Evolutionary conservation across 768 basidiomycete species (phyloP), one percentile per base, ranked within the genome.

Genomic region (Tylopilus vinaceipallidus): DNA sequence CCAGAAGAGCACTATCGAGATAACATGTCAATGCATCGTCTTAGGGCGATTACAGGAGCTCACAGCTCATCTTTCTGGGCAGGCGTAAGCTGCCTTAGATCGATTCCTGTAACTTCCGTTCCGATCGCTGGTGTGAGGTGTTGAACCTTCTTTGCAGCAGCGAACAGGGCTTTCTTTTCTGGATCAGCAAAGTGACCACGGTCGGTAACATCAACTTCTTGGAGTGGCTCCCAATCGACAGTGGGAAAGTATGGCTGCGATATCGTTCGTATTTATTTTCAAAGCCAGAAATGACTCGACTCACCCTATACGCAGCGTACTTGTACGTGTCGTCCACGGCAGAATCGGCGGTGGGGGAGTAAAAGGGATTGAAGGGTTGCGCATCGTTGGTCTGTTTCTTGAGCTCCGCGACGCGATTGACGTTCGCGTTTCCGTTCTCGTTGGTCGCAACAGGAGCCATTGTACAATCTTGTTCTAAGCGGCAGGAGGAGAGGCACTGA

Each of bases 21-120:
- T n/a, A n/a, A 53, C 23, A 10, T 36, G 27, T 58, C 36, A 59
- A 46, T 48, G 40, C n/a, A n/a, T 35, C 39, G 22, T n/a, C 16
- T 26, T 36, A 12, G 41, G 44, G 26, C 12, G 1, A 19, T 12
- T 1, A 11, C 24, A 17, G 7, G 19, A 42, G 32, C 81, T 55
- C 55, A 88, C 86, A 91, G 73, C 59, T 91, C 89, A 60, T 91
- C 86, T 69, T 88, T 91, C 66, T 91, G 88, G 24, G 70, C 50
- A 49, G 77, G 72, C 3, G 82, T 75, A 9, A 91, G 72, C 58
- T 86, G 81, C 49, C 83, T 74, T 22, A 92, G 74, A 67, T 92
- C 88, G 53, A 91, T 71, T 7, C 88, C 89, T 5, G 70, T 62
- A 40, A 91, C 71, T 63, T 91, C 89, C 24, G 86, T 88, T 16